These are phyloP conservation scores for Takashimella koratensis DNA, from an alignment of 1,284 basidiomycete species.

Conservation along the genomic window DNA sequence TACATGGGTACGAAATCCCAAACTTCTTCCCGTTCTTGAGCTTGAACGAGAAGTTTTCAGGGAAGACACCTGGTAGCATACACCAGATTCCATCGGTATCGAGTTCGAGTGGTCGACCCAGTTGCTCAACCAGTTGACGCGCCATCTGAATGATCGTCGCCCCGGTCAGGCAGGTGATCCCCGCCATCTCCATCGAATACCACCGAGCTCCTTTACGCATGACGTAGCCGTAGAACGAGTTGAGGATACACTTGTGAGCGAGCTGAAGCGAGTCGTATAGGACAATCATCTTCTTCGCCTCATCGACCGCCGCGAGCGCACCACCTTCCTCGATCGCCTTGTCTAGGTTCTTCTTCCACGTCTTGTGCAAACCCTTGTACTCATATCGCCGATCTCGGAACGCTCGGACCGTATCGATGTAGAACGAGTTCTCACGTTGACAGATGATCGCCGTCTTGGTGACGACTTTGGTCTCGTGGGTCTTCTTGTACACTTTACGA, in stretches of 20 bases:
- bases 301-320: conserved; percentile 80
- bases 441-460: conserved; percentile 94
- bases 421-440: conserved; percentile 98
- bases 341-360: conserved; percentile 99
- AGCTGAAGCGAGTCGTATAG: conserved; percentile 99
- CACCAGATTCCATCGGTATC: conserved; percentile 99
- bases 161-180: conserved; percentile 98
- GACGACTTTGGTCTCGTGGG: conserved; percentile 97
- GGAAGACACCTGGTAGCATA: conserved; percentile 97
- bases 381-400: conserved; percentile 98
- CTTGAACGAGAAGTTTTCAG: conserved; percentile 97
- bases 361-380: conserved; percentile 98
- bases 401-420: conserved; percentile 95
- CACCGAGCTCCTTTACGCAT: conserved; percentile 99
- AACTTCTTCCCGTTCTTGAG: conserved; percentile 83
- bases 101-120: conserved; percentile 92
- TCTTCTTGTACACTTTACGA: conserved; percentile 97
- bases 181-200: conserved; percentile 99
- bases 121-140: conserved; percentile 93
- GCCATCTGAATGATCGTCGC: conserved; percentile 99
- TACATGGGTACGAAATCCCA: conserved; percentile 95
- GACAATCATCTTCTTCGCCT: conserved; percentile 99
- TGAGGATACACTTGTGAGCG: conserved; percentile 99
- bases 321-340: conserved; percentile 62
- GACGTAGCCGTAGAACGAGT: conserved; percentile 99